Percentiles rank a stretch among this genome's conserved stretches.
These are phyloP conservation scores for Helicostylum pulchrum DNA, from an alignment of 192 early-diverging fungal genomes.

Conservation along the genomic window DNA sequence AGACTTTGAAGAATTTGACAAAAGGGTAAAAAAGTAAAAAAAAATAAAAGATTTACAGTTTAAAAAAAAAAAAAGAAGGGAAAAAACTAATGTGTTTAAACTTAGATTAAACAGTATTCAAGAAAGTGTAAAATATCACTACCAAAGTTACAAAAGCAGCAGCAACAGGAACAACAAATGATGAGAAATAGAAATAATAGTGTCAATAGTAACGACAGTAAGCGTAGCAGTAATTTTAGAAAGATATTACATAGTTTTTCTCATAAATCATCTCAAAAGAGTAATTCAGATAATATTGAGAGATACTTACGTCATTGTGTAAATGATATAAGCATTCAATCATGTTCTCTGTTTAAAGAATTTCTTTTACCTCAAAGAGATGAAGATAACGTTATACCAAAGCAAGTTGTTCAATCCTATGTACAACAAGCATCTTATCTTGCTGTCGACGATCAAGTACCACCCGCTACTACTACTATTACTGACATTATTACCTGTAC, in stretches of 20 bases:
- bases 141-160: conserved; percentile 7
- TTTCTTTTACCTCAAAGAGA: conserved; percentile 47
- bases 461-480: too few species aligned
- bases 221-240: background rate
- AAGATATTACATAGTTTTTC: conserved; percentile 12
- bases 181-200: background rate
- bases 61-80: too few species aligned
- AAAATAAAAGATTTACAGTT: too few species aligned
- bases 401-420: background rate
- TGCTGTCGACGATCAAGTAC: background rate
- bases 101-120: conserved; percentile 25
- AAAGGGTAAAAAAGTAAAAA: conserved; percentile 27
- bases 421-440: background rate
- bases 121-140: conserved; percentile 21
- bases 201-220: too few species aligned
- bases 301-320: conserved; percentile 7
- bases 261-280: conserved; percentile 1
- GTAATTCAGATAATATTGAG: conserved; percentile 18
- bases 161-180: background rate
- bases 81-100: too few species aligned
- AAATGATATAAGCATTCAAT: conserved; percentile 5
- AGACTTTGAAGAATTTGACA: conserved; percentile 39
- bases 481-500: background rate
- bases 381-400: conserved; percentile 35
- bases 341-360: conserved; percentile 39